These are phyloP conservation scores for Kwoniella sp. DNA, from an alignment of 768 basidiomycete species.

Conservation along the genomic window DNA sequence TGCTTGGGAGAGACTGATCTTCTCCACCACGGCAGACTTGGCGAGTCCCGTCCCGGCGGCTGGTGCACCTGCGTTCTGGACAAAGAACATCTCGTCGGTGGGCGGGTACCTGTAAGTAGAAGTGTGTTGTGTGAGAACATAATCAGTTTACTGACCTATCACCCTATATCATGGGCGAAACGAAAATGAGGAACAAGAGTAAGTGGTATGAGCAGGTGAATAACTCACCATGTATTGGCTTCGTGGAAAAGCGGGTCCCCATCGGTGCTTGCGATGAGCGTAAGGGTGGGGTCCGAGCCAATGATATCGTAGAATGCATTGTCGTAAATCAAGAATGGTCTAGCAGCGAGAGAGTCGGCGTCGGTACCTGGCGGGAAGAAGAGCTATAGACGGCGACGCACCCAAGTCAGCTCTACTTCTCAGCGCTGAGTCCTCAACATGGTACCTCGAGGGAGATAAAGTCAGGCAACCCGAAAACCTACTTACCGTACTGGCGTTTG, in stretches of 20 bases:
- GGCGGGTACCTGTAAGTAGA: constrained; percentile 63
- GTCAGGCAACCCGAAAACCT: neutral
- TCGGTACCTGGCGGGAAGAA: constrained; percentile 65
- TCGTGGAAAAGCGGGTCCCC: constrained; percentile 77
- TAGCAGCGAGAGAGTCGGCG: constrained; percentile 60
- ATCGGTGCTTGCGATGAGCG: constrained; percentile 65
- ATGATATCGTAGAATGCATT: constrained; percentile 65
- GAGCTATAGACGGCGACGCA: constrained; percentile 24
- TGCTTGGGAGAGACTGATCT: constrained; percentile 66
- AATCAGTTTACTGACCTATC: neutral
- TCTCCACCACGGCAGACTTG: constrained; percentile 67
- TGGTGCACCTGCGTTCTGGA: constrained; percentile 69
- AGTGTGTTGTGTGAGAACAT: neutral
- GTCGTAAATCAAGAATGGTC: constrained; percentile 63
- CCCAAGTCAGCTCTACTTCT: neutral
- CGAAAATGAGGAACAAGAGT: too few species aligned
- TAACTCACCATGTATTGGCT: constrained; percentile 57
- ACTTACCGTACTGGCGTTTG: constrained; percentile 36
- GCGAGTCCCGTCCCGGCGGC: constrained; percentile 68
- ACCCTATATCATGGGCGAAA: too few species aligned
- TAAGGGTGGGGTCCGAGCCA: constrained; percentile 64
- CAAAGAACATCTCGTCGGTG: constrained; percentile 75
- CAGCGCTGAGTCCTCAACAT: too few species aligned
- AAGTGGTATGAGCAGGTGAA: constrained; percentile 3
- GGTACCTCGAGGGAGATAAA: neutral